Base-by-base conservation (phyloP, 805 yeast genomes). In the Hyphopichia homilentoma region DNA sequence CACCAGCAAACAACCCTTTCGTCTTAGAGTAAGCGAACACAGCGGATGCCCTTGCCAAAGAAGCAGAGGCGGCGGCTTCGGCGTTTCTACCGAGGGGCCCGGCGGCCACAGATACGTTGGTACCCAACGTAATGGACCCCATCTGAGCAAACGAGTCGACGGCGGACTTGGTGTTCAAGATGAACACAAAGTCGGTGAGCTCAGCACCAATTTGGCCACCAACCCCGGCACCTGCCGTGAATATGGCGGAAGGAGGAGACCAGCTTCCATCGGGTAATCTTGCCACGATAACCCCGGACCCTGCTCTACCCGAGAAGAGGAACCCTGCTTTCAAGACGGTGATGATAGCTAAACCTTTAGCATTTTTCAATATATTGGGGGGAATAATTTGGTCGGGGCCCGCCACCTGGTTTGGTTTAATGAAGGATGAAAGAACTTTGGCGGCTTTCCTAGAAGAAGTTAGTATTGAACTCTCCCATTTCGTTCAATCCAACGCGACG, bases 161-260 rank as follows among this genome's bases (percentile, higher is more conserved):
- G 2, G 98, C 97, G 2, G 88, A 77, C 32, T 76, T 71, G 9
- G 84, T 77, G 64, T 93, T 90, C 44, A 90, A 72, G 39, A 93
- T 89, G 56, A 90, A 90, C 18, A 90, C 96, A 53, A 90, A 90
- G 65, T 90, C 97, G 2, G 98, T 90, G 50, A 90, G 67, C 57
- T 90, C 98, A 6, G 96, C 89, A 25, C 98, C 98, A 43, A 93
- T 77, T 65, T 88, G 94, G 27, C 98, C 98, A 38, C 98, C 98
- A 5, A 93, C 97, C 51, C 98, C 97, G 4, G 97, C 97, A 48
- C 97, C 98, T 3, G 95, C 97, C 15, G 97, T 85, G 33, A 79
- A 81, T 44, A 93, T 82, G 7, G 97, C 98, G 2, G 95, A 81
- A 1, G 98, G 98, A 3, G 97, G 95, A 9, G 97, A 88, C 98